Base-by-base conservation (phyloP, 352 stramenopile species). In the Chrysophaeum taylorii region DNA sequence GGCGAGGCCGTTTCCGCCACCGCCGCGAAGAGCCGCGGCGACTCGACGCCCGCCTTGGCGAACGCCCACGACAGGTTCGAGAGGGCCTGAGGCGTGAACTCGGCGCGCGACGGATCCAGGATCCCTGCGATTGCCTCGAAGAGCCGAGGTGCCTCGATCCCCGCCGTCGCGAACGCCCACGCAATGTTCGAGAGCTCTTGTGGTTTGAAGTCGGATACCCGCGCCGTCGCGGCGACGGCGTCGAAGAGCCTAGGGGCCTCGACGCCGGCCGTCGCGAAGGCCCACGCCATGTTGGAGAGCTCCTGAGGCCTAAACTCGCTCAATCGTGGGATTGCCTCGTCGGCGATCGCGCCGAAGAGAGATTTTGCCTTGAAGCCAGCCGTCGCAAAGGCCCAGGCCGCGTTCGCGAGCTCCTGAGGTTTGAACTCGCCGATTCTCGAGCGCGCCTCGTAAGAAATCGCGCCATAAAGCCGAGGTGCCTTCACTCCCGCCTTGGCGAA, bases 151-250 rank as follows among this genome's bases (percentile, higher is more conserved):
- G 81, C 74, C 0, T 64, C 74, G 21, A 80, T 64, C 54, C 72
- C 21, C 12, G 75, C 53, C 14, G 79, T 85, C 2, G 79, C 80
- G 43, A 81, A 68, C 42, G 75, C 78, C 81, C 81, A 86, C 45
- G 75, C 76, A 35, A 73, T 79, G 70, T 87, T 87, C 39, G 64
- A 73, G 9, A 84, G 70, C 70, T 85, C 82, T 72, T 87, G 82
- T 16, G 82, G 76, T 48, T 84, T 85, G 68, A 86, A 87, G 36
- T 69, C n/a, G 41, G 71, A 64, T 54, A 80, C 67, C 73, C 83
- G 83, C 33, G 29, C 79, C 61, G 15, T 68, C 64, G n/a, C 39
- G 15, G 79, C 66, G 27, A 85, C 70, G 35, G 73, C 72, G 53
- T 69, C 52, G 75, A 84, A 85, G n/a, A 84, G 70, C 15, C 36